Evolutionary conservation across 495 filamentous ascomycete genomes (phyloP).

Genomic region (Penicillium lividum): DNA sequence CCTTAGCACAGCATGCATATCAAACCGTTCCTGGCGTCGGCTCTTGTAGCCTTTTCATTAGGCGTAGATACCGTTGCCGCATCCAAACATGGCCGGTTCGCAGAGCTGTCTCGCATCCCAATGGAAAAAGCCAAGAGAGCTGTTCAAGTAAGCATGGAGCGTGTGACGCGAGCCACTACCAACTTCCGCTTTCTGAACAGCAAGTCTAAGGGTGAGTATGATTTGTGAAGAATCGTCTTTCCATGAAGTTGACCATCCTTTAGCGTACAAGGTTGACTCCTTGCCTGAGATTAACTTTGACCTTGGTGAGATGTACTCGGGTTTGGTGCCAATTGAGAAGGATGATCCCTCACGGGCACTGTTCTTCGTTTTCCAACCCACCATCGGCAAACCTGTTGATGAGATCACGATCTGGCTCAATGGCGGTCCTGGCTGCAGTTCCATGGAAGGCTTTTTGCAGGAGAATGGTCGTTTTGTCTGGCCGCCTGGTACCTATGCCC

Average conservation of each 20-base stretch:
- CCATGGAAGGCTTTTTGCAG: conserved; percentile 65
- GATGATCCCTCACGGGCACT: conserved; percentile 48
- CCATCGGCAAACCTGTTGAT: conserved; percentile 51
- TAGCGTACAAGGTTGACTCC: conserved; percentile 65
- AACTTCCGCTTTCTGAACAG: conserved; percentile 41
- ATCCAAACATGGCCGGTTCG: conserved; percentile 36
- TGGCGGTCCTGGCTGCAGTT: conserved; percentile 68
- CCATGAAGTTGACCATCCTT: conserved; percentile 1
- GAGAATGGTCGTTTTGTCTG: conserved; percentile 67
- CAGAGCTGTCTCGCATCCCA: conserved; percentile 73
- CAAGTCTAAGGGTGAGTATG: conserved; percentile 37
- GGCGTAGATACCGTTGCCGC: conserved; percentile 30
- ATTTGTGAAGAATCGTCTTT: not conserved
- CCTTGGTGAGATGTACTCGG: conserved; percentile 75
- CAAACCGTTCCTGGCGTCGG: conserved; percentile 31
- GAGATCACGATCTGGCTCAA: conserved; percentile 77
- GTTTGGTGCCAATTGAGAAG: conserved; percentile 67
- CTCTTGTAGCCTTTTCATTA: conserved; percentile 29
- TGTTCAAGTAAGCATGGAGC: conserved; percentile 50
- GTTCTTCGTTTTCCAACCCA: conserved; percentile 56
- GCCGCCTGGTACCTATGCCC: conserved; percentile 58
- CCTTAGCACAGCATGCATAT: conserved; percentile 29
- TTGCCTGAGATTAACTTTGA: conserved; percentile 74
- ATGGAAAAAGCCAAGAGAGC: conserved; percentile 78
- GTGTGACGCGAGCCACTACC: conserved; percentile 18